A percentile compares a stretch with the other conserved stretches of the same genome.
Evolutionary conservation across 75 land plant genomes (phyloP).

Genomic region (Picea sitchensis): DNA sequence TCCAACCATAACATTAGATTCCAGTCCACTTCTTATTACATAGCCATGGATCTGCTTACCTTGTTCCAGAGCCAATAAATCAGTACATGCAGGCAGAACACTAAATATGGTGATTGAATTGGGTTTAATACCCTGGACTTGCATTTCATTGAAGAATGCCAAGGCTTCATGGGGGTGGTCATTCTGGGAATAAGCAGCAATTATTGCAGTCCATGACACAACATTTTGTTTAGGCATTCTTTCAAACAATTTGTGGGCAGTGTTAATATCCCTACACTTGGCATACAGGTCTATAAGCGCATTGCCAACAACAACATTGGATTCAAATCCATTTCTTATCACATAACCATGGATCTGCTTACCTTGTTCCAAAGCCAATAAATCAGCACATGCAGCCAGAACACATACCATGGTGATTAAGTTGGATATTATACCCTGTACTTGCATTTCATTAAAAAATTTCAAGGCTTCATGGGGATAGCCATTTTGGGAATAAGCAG

Average conservation of each 20-base stretch:
- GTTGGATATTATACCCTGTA: constrained; percentile 16
- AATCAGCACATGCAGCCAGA: constrained; percentile 23
- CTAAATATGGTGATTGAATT: background rate
- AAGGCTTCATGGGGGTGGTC: background rate
- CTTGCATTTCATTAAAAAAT: constrained; percentile 19
- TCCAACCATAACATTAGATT: constrained; percentile 29
- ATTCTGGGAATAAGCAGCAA: background rate
- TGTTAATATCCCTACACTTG: background rate
- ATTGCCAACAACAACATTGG: background rate
- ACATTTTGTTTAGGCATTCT: background rate
- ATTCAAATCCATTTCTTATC: background rate
- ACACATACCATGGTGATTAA: constrained; percentile 14
- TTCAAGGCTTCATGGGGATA: constrained; percentile 16
- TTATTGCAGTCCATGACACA: background rate
- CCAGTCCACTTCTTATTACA: constrained; percentile 32
- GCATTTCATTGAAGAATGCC: constrained; percentile 1
- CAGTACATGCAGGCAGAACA: constrained; percentile 8
- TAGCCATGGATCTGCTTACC: constrained; percentile 41
- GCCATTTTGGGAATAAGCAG: constrained; percentile 18
- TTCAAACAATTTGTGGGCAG: background rate
- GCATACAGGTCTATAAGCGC: background rate
- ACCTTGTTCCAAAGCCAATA: constrained; percentile 14
- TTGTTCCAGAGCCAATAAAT: constrained; percentile 23
- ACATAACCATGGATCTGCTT: constrained; percentile 11
- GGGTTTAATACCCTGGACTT: background rate